Evolutionary conservation across 306 rosid genomes (phyloP).

Genomic region (Fragaria iinumae): DNA sequence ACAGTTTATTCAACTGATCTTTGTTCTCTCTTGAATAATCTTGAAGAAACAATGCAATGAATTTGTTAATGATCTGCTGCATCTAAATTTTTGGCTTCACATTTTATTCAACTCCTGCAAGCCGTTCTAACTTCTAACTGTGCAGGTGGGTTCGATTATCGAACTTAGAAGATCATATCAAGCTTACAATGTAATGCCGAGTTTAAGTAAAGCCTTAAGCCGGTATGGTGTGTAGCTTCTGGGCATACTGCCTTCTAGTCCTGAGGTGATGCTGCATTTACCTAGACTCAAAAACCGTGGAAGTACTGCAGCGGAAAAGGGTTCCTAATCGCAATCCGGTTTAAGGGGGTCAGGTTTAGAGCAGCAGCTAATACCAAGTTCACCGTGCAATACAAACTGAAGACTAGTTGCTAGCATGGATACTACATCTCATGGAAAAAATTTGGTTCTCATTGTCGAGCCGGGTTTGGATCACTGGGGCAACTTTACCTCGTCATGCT

Average conservation of each 20-base stretch:
- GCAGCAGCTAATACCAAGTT: background rate
- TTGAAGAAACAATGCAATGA: too few species aligned
- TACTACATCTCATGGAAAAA: background rate
- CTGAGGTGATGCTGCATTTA: slow-evolving; percentile 1
- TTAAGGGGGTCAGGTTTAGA: background rate
- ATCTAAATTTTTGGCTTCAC: background rate
- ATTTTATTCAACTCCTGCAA: background rate
- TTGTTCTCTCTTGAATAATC: background rate
- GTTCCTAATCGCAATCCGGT: background rate
- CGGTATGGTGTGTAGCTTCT: slow-evolving; percentile 79
- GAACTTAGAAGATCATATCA: slow-evolving; percentile 97
- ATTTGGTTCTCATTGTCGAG: background rate
- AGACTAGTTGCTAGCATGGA: background rate
- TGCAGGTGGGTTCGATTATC: slow-evolving; percentile 94
- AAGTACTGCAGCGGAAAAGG: background rate
- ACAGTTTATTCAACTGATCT: background rate
- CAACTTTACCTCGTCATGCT: background rate
- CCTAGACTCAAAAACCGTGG: background rate
- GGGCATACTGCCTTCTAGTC: slow-evolving; percentile 19
- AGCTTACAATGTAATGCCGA: slow-evolving; percentile 96
- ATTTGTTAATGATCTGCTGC: background rate
- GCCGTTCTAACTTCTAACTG: slow-evolving; percentile 14
- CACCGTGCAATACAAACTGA: too few species aligned
- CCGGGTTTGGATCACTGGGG: background rate
- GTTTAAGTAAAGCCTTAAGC: slow-evolving; percentile 85